Evolutionary conservation across 805 yeast species (phyloP).

Genomic region (Metschnikowia shivogae): DNA sequence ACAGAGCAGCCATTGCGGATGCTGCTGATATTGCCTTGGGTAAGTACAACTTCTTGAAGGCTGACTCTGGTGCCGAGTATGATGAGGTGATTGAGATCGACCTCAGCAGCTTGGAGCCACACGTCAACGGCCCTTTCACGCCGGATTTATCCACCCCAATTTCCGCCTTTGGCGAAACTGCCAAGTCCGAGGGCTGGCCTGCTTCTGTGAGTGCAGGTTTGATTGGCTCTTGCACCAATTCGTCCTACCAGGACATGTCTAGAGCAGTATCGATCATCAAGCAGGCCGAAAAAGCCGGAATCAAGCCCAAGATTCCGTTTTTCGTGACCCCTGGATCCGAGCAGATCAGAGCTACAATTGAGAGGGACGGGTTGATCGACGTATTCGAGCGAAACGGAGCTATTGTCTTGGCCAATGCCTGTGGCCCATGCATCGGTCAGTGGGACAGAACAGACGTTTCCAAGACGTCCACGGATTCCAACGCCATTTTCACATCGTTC

Average conservation of each 20-base stretch:
- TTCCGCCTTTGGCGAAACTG: slow-evolving; percentile 70
- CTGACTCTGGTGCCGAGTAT: slow-evolving; percentile 87
- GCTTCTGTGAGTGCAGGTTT: slow-evolving; percentile 81
- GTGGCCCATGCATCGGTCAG: slow-evolving; percentile 99
- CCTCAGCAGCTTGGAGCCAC: slow-evolving; percentile 84
- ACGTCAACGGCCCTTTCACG: slow-evolving; percentile 96
- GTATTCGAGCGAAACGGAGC: slow-evolving; percentile 87
- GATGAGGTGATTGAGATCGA: slow-evolving; percentile 91
- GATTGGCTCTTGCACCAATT: slow-evolving; percentile 98
- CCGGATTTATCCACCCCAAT: slow-evolving; percentile 96
- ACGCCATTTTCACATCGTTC: slow-evolving; percentile 94
- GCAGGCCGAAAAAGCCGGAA: slow-evolving; percentile 83
- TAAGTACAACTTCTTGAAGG: slow-evolving; percentile 60
- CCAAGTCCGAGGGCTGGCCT: slow-evolving; percentile 81
- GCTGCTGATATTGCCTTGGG: slow-evolving; percentile 64
- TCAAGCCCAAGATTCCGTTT: slow-evolving; percentile 86
- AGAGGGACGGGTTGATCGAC: slow-evolving; percentile 85
- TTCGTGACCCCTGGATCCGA: slow-evolving; percentile 98
- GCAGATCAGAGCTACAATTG: slow-evolving; percentile 95
- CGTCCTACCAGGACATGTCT: slow-evolving; percentile 97
- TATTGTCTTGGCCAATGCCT: slow-evolving; percentile 89
- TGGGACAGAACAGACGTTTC: slow-evolving; percentile 90
- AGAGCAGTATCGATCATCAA: slow-evolving; percentile 87
- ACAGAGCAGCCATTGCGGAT: slow-evolving; percentile 76
- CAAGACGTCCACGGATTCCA: slow-evolving; percentile 59